Evolutionary conservation across 225 moss, liverwort and hornwort species (phyloP).

Genomic region (Pseudoscleropodium purum): DNA sequence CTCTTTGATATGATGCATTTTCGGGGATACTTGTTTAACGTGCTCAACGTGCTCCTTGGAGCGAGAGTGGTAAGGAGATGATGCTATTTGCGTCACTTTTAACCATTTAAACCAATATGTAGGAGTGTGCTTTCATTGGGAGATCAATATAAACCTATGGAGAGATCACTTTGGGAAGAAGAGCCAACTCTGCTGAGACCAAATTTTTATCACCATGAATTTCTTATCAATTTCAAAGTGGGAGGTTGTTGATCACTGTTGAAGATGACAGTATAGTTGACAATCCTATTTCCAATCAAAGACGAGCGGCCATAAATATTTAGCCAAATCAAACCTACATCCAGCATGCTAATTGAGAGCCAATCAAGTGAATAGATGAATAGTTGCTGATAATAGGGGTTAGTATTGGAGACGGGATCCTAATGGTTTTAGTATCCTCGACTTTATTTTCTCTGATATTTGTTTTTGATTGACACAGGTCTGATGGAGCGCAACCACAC

Average conservation of each 20-base stretch:
- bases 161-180: not conserved
- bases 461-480: constrained; percentile 30
- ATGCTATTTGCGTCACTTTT: not conserved
- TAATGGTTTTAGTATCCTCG: not conserved
- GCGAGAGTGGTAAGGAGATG: not conserved
- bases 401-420: not conserved
- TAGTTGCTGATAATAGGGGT: not conserved
- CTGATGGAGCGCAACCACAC: constrained; percentile 95
- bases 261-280: not conserved
- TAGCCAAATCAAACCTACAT: not conserved
- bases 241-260: not conserved
- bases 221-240: not conserved
- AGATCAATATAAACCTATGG: not conserved
- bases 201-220: not conserved
- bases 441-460: not conserved
- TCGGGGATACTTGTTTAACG: not conserved
- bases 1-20: not conserved
- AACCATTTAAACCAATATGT: not conserved
- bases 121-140: not conserved
- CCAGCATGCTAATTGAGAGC: not conserved
- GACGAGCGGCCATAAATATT: not conserved
- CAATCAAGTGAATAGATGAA: not conserved
- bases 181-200: not conserved
- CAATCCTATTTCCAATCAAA: not conserved
- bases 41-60: not conserved